A percentile compares a stretch with the other conserved stretches of the same genome.
Conservation (phyloP, 2,329 filamentous ascomycete species). For the Cladosporium sp. region DNA sequence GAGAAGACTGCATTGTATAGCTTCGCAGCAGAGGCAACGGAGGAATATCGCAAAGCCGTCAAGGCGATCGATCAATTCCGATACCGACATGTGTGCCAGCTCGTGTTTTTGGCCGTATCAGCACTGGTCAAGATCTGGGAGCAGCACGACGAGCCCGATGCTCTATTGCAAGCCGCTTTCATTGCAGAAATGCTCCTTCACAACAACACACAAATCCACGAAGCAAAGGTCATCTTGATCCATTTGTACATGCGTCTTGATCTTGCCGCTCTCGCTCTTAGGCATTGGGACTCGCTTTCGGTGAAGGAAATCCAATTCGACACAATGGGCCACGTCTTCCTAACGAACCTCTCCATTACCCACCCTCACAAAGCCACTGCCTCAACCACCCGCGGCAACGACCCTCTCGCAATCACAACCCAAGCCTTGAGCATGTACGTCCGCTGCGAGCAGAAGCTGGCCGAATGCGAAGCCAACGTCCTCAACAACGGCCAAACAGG, state of each 20-base stretch:
- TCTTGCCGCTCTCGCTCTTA: slow-evolving; percentile 29
- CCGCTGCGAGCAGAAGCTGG: slow-evolving; percentile 30
- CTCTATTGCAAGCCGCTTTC: slow-evolving; percentile 29
- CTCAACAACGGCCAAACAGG: slow-evolving; percentile 31
- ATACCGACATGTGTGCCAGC: slow-evolving; percentile 10
- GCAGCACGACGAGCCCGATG: slow-evolving; percentile 14
- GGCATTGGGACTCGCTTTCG: slow-evolving; percentile 28
- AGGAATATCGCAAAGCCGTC: slow-evolving; percentile 8
- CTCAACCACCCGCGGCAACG: slow-evolving; percentile 19
- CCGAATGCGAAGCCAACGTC: slow-evolving; percentile 27
- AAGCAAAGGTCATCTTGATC: slow-evolving; percentile 31
- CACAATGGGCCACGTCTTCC: slow-evolving; percentile 32
- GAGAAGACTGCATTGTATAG: slow-evolving; percentile 4
- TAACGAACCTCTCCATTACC: slow-evolving; percentile 29
- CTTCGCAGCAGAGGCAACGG: slow-evolving; percentile 1
- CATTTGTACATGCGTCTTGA: slow-evolving; percentile 33
- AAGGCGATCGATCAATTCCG: slow-evolving; percentile 9
- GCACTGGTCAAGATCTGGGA: slow-evolving; percentile 27
- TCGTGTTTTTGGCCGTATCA: slow-evolving; percentile 30
- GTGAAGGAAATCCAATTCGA: slow-evolving; percentile 36
- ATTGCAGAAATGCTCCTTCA: slow-evolving; percentile 27
- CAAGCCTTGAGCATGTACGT: slow-evolving; percentile 28
- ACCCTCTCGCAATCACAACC: slow-evolving; percentile 27
- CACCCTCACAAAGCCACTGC: slow-evolving; percentile 26
- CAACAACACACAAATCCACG: slow-evolving; percentile 26